Base-by-base conservation (phyloP, 257 asterid genomes). In the Galeopsis tetrahit region DNA sequence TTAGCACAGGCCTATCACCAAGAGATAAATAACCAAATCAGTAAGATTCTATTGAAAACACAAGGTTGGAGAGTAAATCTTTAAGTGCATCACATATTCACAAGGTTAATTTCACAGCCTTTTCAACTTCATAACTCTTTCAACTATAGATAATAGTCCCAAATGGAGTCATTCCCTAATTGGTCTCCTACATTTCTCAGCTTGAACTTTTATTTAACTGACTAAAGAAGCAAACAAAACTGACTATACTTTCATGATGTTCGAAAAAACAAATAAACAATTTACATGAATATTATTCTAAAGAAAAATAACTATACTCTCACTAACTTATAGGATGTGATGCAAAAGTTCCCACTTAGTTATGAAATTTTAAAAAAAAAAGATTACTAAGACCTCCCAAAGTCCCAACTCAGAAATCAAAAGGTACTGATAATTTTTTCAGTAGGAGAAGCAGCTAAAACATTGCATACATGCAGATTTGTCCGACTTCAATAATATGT, bases 1-100 rank as follows among this genome's bases (percentile, higher is more conserved):
- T 79, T 72, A 7, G 82, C 83, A 74, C 97, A 90, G 3, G 88
- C 91, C 97, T 90, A 79, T 69, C 66, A 34, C 62, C 62, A 56
- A 56, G n/a, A 9, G 62, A 56, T 13, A 56, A 28, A 7, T 55
- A 7, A 32, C 38, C 2, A 0, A 28, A 56, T 21, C 11, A 56
- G 38, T n/a, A 49, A 28, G 56, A 6, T n/a, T 44, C 14, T 11
- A 49, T 43, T 48, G 39, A 42, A 63, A 48, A 1, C 3, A 7
- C 17, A 65, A 48, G 15, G 32, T 60, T 40, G 38, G 36, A 33
- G 11, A 21, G 52, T 10, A 7, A 31, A 38, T 53, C 17, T 2
- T 9, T 63, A 32, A 34, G 14, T 35, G 13, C 77, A 71, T 46
- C 42, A 39, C 56, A 49, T 48, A 48, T 13, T 48, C 21, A 48